Evolutionary conservation across 2,329 filamentous ascomycete species (phyloP).

Genomic region (Dothistroma pini): DNA sequence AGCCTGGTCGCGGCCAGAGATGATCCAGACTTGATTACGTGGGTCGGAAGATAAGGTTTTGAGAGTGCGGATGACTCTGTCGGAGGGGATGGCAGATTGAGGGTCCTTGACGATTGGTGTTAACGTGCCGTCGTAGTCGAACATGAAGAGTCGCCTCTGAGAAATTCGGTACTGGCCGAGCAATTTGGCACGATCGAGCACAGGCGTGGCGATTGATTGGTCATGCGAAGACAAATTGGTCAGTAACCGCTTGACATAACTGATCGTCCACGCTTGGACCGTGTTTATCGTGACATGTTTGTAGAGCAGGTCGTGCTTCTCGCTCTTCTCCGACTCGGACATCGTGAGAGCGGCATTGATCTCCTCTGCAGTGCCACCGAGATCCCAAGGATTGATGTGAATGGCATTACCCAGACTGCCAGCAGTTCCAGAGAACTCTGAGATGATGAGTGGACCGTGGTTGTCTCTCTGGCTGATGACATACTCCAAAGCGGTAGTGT

Average conservation of each 20-base stretch:
- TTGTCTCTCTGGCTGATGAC: conserved; percentile 86
- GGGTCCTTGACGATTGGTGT: conserved; percentile 94
- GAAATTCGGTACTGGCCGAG: conserved; percentile 70
- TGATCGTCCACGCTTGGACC: conserved; percentile 79
- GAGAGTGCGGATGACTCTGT: conserved; percentile 74
- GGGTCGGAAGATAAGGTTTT: conserved; percentile 75
- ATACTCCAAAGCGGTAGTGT: conserved; percentile 93
- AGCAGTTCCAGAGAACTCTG: conserved; percentile 93
- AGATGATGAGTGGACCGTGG: conserved; percentile 84
- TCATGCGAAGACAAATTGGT: conserved; percentile 75
- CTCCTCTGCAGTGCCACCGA: conserved; percentile 75
- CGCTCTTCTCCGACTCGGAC: conserved; percentile 60
- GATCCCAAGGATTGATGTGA: conserved; percentile 96
- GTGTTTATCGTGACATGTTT: conserved; percentile 80
- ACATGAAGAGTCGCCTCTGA: conserved; percentile 87
- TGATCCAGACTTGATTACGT: conserved; percentile 93
- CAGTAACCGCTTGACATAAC: conserved; percentile 73
- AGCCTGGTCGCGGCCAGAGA: conserved; percentile 87
- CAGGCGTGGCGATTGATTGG: conserved; percentile 71
- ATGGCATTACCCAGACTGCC: conserved; percentile 81
- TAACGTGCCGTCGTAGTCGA: conserved; percentile 96
- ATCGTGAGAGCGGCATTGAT: conserved; percentile 80
- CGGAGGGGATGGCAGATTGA: conserved; percentile 80
- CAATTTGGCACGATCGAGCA: conserved; percentile 70
- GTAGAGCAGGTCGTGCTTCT: conserved; percentile 73